Base-by-base conservation (phyloP, 129 eudicot genomes). In the Solidago caesia region DNA sequence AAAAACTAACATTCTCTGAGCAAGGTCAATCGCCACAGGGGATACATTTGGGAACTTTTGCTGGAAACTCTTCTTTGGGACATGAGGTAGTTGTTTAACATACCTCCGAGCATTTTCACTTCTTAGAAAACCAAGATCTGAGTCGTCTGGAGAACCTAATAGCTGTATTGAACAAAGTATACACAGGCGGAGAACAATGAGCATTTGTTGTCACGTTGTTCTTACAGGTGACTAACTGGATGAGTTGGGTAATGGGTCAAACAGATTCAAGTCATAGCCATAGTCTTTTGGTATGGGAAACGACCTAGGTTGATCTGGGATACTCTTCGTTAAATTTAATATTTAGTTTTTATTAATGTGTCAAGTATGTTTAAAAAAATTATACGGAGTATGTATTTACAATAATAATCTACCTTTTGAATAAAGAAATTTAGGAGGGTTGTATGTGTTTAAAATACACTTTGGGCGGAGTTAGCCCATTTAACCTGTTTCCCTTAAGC, bases 61-160 rank as follows among this genome's bases (percentile, higher is more conserved):
- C 2, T 85, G 73, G 63, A 92, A 87, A 11, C 88, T 79, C 67
- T 61, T 84, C 76, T 87, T 92, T 16, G 95, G 95, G 62, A 85
- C 79, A 70, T 72, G 87, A 49, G 90, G 94, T 7, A 89, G 94
- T 70, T 89, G 96, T 80, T 89, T 92, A 55, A 92, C 90, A 39
- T 92, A 92, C 66, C 75, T 85, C 13, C 89, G 86, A 56, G 96
- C 98, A 82, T 77, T 92, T n/a, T 89, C 96, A 57, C 94, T 92
- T 69, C 90, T 82, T 59, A 92, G 78, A 53, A 92, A 92, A 41
- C 92, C 96, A 65, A 92, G 96, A 83, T 92, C 95, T 7, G 96
- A 89, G 52, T 89, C 98, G 53, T 89, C 98, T 6, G 98, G 96
- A 29, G 96, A 80, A 65, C 98, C 98, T 42, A 92, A 64, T 13